Base-by-base conservation (phyloP, 2,329 filamentous ascomycete species). In the Thelonectria olida region DNA sequence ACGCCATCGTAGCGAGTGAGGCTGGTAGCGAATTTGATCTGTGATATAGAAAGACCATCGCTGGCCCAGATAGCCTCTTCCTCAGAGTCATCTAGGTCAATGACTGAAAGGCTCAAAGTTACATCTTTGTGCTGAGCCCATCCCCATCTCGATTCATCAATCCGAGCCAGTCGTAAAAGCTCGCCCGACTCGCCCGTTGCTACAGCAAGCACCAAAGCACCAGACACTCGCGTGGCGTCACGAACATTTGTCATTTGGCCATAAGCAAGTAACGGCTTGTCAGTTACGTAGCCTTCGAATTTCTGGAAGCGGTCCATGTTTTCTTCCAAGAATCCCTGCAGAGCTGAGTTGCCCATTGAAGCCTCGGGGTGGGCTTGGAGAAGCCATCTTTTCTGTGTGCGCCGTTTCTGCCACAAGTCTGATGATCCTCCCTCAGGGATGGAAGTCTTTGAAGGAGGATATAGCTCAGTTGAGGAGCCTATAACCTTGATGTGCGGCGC, bases 101-200 rank as follows among this genome's bases (percentile, higher is more conserved):
- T 70, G 0, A 78, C 76, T 6, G 79, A 79, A 1, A 87, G 76
- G 15, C 79, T 76, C 22, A 91, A 72, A 51, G 78, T 81, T 1
- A 80, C 73, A 38, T 79, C 79, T 34, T 77, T 76, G 34, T 83
- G 75, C 3, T 76, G 72, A 1, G 73, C 75, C 87, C 88, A 91
- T n/a, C 81, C 79, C 76, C 84, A 85, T 48, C 77, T 78, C 48
- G 86, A 82, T 20, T 81, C 73, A 4, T 80, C 78, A 4, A 89
- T 73, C 7, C 80, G 78, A 5, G 83, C 74, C 2, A 92, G 70
- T 2, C 85, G 84, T 9, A 92, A 75, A 1, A 85, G 75, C 64
- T 89, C 84, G 1, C 87, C 85, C 13, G 81, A 82, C 49, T 82
- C 80, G n/a, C 90, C 90, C 2, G 82, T 78, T 5, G 78, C 82